Evolutionary conservation across 2,329 filamentous ascomycete genomes (phyloP), one percentile per base, ranked within the genome.

Genomic region (Fusarium citri): DNA sequence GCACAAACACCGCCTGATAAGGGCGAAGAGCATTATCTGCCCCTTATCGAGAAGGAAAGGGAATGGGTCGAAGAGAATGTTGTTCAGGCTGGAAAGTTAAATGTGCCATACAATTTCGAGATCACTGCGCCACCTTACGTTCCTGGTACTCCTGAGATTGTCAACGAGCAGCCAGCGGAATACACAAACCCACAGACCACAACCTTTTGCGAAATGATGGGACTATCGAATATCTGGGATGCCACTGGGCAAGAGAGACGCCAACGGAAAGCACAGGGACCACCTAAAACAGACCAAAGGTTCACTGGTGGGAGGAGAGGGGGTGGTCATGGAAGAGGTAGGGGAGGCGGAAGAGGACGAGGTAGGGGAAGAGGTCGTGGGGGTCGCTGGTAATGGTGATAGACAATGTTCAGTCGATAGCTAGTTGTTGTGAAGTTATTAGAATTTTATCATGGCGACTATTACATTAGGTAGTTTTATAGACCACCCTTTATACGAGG

Each of bases 161-260:
- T 89, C 1, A 74, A 83, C 0, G 83, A 90, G n/a, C 87, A 89
- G 77, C 93, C 94, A 3, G 82, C 84, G 3, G 94, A 98, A 80
- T 95, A 95, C 77, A 93, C 89, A 6, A 98, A 96, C 76, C 91
- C 92, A 15, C 95, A 98, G 81, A 98, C 94, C 9, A 84, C 83
- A n/a, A 80, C 84, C 5, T 98, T 95, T 77, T 99, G 96, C 79
- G 83, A 90, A 59, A 80, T 98, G 58, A 74, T 98, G 2, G 89
- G 87, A 11, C 89, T 99, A 34, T 82, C 87, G 8, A 97, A 98
- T 77, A 84, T 90, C 12, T 97, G 89, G 83, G 85, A 92, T 72
- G 87, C 91, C 3, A 89, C 82, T n/a, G 87, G 91, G 4, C 89
- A 94, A 74, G 92, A 97, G 78, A 86, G 89, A 53, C 81, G 82